A percentile compares a stretch with the other conserved stretches of the same genome.
These are phyloP conservation scores for Penicillium mononematosum DNA, from an alignment of 495 filamentous ascomycete species.

Conservation along the genomic window DNA sequence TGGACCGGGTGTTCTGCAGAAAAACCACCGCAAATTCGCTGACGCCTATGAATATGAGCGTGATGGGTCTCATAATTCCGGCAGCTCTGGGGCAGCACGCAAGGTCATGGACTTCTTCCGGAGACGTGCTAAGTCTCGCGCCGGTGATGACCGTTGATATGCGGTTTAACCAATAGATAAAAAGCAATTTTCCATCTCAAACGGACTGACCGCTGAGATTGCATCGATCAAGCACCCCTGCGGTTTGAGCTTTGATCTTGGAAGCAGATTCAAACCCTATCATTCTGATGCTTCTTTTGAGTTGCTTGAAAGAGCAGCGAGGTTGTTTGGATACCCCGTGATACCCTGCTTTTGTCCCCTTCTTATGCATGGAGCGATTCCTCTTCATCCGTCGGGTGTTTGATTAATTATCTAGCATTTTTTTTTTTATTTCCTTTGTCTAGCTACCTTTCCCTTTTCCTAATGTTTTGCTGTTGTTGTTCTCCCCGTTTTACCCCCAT, in stretches of 20 bases:
- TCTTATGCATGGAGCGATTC: conserved; percentile 43
- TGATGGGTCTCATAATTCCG: conserved; percentile 64
- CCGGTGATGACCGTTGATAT: conserved; percentile 54
- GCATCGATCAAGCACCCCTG: conserved; percentile 19
- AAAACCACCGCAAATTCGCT: conserved; percentile 78
- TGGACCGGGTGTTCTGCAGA: conserved; percentile 64
- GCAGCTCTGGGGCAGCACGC: conserved; percentile 79
- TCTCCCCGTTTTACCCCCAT: conserved; percentile 4
- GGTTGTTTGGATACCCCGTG: conserved; percentile 48
- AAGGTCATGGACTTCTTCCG: conserved; percentile 99
- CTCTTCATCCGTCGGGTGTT: conserved; percentile 30
- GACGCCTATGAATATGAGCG: conserved; percentile 85
- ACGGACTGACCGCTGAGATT: conserved; percentile 16
- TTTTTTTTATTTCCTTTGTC: conserved; percentile 32
- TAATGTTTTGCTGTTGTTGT: conserved; percentile 28
- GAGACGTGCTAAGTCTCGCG: conserved; percentile 73
- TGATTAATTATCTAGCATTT: conserved; percentile 40
- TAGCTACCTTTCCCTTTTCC: conserved; percentile 41
- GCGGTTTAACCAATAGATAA: conserved; percentile 9
- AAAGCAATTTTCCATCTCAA: conserved; percentile 13
- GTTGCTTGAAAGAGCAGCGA: conserved; percentile 36
- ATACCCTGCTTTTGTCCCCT: conserved; percentile 47
- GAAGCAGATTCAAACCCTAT: conserved; percentile 26
- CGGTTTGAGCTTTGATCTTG: conserved; percentile 20
- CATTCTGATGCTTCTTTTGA: conserved; percentile 25